These are phyloP conservation scores for Trametes cinnabarina DNA, from an alignment of 768 basidiomycete species.

Conservation along the genomic window DNA sequence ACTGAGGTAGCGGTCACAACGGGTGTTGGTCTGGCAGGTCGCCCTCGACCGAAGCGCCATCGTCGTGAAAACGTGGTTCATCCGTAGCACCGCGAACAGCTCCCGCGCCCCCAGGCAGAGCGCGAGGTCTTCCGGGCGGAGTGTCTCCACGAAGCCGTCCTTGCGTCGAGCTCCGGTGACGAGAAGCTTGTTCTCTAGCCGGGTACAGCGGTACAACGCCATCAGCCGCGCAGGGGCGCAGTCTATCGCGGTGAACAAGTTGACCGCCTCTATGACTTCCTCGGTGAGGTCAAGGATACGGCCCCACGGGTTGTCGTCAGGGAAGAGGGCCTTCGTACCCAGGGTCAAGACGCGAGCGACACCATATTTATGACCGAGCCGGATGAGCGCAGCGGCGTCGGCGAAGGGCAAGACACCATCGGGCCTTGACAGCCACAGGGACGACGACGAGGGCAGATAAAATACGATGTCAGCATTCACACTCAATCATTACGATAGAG, in stretches of 20 bases:
- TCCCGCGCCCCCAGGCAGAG: neutral
- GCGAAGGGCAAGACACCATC: neutral
- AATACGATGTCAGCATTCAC: neutral
- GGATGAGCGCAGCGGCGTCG: constrained; percentile 1
- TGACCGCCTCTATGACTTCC: neutral
- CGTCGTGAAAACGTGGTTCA: neutral
- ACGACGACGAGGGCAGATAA: too few relatives aligned
- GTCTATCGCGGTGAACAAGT: neutral
- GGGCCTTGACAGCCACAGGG: neutral
- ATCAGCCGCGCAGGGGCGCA: neutral
- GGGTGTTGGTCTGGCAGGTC: neutral
- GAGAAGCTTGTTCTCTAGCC: neutral
- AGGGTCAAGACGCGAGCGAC: neutral
- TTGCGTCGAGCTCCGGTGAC: neutral
- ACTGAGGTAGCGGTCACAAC: neutral
- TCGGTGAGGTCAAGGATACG: neutral
- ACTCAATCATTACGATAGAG: too few relatives aligned
- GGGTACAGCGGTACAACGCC: neutral
- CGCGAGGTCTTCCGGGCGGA: neutral
- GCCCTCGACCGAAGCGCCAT: neutral
- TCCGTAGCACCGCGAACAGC: neutral
- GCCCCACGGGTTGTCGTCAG: neutral
- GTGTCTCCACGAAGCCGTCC: neutral
- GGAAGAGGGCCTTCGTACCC: neutral
- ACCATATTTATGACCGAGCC: constrained; percentile 14